Base-by-base conservation (phyloP, 1,139 yeast genomes). In the Hansenula lynferdii region DNA sequence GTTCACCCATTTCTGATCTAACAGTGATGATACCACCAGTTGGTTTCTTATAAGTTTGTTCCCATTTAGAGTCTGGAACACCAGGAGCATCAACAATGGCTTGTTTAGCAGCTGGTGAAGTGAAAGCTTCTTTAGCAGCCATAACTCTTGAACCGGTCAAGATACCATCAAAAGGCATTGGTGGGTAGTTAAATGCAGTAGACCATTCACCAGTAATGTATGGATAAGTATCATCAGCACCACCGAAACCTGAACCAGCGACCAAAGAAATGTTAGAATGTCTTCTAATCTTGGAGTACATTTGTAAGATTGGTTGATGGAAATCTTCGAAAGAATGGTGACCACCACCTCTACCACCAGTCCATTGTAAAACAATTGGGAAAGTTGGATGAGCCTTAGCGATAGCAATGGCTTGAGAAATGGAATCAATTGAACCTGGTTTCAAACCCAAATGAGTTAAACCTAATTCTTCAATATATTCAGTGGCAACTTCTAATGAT, bases 281-380 rank as follows among this genome's bases (percentile, higher is more conserved):
- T 67, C 89, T 85, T 77, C 99, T 85, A 58, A 92, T 85, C 71
- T 85, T 85, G 52, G 96, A 73, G 68, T 92, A 92, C 92, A 90
- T 92, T 65, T 87, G 96, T 59, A 92, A 70, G 54, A 92, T 77
- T 54, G 98, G 98, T 59, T 90, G 92, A 65, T 92, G 98, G 94
- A 90, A 89, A 69, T 92, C 98, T 73, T 92, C 99, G 61, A 81
- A 92, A 42, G 97, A 90, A 67, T 92, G 99, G 65, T 92, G 99
- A 60, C 99, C 99, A 76, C 99, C 99, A 70, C 97, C 99, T 77
- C 99, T 90, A 64, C 99, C 99, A 76, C 97, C 98, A 48, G 99
- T 92, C 99, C 99, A 92, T 74, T 92, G 98, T 56, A 92, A 72
- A 42, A 92, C 90, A 57, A 92, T 86, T 50, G 98, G 98, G 89